phyloP scores from a whole-genome alignment of 148 eudicot genomes.

The Linanthus parryae region DNA sequence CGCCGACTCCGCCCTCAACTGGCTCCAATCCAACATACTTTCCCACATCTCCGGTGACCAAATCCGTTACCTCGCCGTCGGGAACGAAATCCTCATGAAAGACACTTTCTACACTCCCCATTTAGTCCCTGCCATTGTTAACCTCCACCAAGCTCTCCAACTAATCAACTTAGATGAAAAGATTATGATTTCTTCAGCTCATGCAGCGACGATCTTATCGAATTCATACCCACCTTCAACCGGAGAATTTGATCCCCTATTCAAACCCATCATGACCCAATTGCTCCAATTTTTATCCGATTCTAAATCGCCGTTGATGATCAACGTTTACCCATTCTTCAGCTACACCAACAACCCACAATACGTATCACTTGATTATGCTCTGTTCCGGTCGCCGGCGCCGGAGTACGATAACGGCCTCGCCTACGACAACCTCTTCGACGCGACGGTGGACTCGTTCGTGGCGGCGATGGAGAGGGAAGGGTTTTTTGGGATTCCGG shows the following conservation, averaged over 20 bases:
- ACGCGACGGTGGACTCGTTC: conserved; percentile 75
- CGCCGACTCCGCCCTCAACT: conserved; percentile 38
- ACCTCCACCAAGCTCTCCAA: conserved; percentile 53
- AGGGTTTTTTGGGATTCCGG: conserved; percentile 44
- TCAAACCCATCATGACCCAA: conserved; percentile 20
- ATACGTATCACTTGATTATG: conserved; percentile 50
- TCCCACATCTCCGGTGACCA: conserved; percentile 36
- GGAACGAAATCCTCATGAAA: conserved; percentile 57
- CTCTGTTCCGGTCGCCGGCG: conserved; percentile 31
- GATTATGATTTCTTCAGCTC: conserved; percentile 56
- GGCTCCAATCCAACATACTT: conserved; percentile 53
- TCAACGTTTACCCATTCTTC: conserved; percentile 72
- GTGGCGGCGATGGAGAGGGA: conserved; percentile 70
- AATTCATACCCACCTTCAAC: conserved; percentile 66
- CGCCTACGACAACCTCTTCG: conserved; percentile 55
- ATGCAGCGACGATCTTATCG: conserved; percentile 46
- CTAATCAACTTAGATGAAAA: conserved; percentile 32
- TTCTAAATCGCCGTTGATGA: conserved; percentile 59
- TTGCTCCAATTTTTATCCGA: conserved; percentile 45
- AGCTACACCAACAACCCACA: conserved; percentile 43
- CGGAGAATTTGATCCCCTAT: conserved; percentile 33
- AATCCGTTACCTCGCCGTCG: conserved; percentile 56
- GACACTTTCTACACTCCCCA: conserved; percentile 44
- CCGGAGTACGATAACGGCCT: conserved; percentile 30
- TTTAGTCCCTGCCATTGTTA: conserved; percentile 52